Conservation (phyloP, 129 eudicot species). For the Pittosporum tobira region DNA sequence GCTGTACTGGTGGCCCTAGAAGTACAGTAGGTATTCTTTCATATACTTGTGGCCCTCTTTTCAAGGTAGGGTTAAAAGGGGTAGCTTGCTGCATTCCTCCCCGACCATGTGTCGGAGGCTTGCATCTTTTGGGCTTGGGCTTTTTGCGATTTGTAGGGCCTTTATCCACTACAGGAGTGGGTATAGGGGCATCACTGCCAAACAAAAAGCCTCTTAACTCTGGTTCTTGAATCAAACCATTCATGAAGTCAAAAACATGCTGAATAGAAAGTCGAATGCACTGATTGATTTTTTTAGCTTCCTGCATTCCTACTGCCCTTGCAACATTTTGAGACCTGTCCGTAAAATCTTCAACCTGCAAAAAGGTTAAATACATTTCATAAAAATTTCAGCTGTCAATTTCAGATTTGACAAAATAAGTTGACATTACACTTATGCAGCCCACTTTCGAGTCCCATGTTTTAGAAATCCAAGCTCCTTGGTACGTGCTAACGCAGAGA, state of each 20-base stretch:
- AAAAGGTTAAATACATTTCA: not conserved
- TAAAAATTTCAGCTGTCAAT: not conserved
- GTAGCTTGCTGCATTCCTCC: not conserved
- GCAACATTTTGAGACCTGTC: slow-evolving; percentile 81
- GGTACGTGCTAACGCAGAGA: slow-evolving; percentile 73
- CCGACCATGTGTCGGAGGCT: not conserved
- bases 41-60: not conserved
- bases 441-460: slow-evolving; percentile 57
- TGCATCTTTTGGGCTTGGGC: not conserved
- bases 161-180: not conserved
- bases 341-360: slow-evolving; percentile 92
- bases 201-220: slow-evolving; percentile 41
- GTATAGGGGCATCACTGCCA: slow-evolving; percentile 22
- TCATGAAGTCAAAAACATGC: slow-evolving; percentile 33
- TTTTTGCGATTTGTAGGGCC: not conserved
- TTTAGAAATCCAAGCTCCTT: slow-evolving; percentile 74
- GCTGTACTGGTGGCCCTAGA: not conserved
- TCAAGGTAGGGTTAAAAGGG: not conserved
- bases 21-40: too few relatives aligned
- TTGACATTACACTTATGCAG: slow-evolving; percentile 54
- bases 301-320: slow-evolving; percentile 56
- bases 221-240: slow-evolving; percentile 34
- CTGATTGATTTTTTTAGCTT: slow-evolving; percentile 38
- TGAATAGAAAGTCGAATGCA: slow-evolving; percentile 37
- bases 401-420: not conserved